These are phyloP conservation scores for Talaromyces sp. DNA, from an alignment of 2,329 filamentous ascomycete species.

Conservation along the genomic window DNA sequence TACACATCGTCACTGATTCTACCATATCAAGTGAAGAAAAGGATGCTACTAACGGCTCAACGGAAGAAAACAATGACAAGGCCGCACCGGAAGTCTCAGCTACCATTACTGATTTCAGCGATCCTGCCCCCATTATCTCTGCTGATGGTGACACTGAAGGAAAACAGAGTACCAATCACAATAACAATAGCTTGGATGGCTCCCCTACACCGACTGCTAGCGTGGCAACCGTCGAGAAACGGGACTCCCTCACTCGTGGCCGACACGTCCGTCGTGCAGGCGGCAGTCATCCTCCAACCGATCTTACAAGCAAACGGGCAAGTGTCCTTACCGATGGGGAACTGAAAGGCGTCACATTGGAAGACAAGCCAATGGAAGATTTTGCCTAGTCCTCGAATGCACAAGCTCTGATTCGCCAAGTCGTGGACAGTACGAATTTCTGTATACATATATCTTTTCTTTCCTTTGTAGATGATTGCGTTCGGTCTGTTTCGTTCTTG, in stretches of 20 bases:
- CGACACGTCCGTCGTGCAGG: conserved; percentile 50
- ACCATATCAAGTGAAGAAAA: conserved; percentile 22
- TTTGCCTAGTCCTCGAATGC: conserved; percentile 30
- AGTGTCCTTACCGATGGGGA: conserved; percentile 39
- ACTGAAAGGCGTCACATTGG: conserved; percentile 59
- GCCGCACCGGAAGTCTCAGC: conserved; percentile 24
- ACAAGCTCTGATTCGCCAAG: background rate
- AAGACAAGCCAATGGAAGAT: conserved; percentile 76
- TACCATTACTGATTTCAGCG: background rate
- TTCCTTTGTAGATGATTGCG: background rate
- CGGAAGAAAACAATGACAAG: conserved; percentile 25
- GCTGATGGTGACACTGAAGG: conserved; percentile 22
- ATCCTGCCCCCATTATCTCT: conserved; percentile 10
- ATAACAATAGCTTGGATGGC: conserved; percentile 27
- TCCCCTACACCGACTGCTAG: conserved; percentile 33
- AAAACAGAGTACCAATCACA: conserved; percentile 27
- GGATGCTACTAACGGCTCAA: conserved; percentile 28
- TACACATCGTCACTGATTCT: conserved; percentile 1
- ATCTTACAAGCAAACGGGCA: conserved; percentile 32
- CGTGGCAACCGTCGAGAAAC: conserved; percentile 52
- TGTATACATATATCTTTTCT: conserved; percentile 16
- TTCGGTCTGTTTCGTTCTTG: background rate
- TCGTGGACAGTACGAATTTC: background rate
- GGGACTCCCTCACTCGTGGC: conserved; percentile 59
- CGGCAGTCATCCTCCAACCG: conserved; percentile 41